These are phyloP conservation scores for Lichtheimia ornata DNA, from an alignment of 371 early-diverging fungal species.

Conservation along the genomic window DNA sequence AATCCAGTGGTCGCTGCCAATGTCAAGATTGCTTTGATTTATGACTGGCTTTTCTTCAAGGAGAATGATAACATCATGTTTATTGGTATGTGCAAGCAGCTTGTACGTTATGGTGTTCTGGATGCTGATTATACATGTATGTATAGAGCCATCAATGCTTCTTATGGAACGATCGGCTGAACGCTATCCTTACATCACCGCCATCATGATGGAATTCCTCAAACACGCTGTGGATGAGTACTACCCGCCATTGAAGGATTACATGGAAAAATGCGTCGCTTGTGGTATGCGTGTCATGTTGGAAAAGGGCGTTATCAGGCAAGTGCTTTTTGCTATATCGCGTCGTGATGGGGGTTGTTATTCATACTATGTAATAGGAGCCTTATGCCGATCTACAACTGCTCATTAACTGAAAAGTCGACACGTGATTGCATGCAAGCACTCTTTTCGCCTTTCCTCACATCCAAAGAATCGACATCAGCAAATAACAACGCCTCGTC, in stretches of 20 bases:
- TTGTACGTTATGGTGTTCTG: background rate
- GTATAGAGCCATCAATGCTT: slow-evolving; percentile 71
- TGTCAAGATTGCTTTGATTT: slow-evolving; percentile 73
- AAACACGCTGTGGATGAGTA: slow-evolving; percentile 61
- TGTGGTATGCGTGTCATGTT: slow-evolving; percentile 61
- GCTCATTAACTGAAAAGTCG: slow-evolving; percentile 25
- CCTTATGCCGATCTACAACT: slow-evolving; percentile 35
- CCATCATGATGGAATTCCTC: slow-evolving; percentile 67
- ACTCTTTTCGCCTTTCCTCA: slow-evolving; percentile 31
- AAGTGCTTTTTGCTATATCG: background rate
- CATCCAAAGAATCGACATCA: background rate
- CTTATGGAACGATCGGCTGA: slow-evolving; percentile 73
- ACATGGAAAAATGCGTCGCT: slow-evolving; percentile 52
- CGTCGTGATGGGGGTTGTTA: background rate
- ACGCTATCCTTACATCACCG: slow-evolving; percentile 65
- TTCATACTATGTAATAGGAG: slow-evolving; percentile 22
- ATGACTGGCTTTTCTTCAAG: slow-evolving; percentile 81
- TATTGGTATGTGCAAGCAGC: slow-evolving; percentile 50
- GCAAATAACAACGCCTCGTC: background rate
- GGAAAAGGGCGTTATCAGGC: slow-evolving; percentile 65
- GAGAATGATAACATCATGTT: slow-evolving; percentile 75
- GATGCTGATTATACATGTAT: background rate
- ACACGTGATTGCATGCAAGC: slow-evolving; percentile 30
- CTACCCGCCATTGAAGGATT: slow-evolving; percentile 51
- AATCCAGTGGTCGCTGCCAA: slow-evolving; percentile 61